Conservation (phyloP, 2,329 filamentous ascomycete genomes). For the Fusarium transvaalense region DNA sequence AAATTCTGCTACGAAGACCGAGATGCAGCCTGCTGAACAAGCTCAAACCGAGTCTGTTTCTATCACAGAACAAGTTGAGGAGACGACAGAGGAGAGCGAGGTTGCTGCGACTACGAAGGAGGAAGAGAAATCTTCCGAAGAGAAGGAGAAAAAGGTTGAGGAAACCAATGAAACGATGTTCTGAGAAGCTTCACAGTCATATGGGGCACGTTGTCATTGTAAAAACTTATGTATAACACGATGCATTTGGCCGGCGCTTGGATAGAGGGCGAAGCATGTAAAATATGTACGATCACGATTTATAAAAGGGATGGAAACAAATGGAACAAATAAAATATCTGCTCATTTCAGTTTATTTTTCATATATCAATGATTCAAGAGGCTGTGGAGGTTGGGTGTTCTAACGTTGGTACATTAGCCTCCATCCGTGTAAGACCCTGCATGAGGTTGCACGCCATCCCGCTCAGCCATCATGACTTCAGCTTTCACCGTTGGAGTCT, state of each 20-base stretch:
- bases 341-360: background rate
- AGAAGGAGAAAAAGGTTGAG: slow-evolving; percentile 21
- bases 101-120: background rate
- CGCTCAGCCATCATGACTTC: slow-evolving; percentile 34
- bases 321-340: slow-evolving; percentile 6
- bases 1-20: background rate
- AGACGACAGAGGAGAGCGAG: background rate
- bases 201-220: slow-evolving; percentile 13
- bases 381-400: background rate
- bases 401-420: slow-evolving; percentile 32
- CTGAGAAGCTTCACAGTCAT: slow-evolving; percentile 13
- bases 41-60: background rate
- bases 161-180: slow-evolving; percentile 28
- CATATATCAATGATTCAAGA: background rate
- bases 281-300: slow-evolving; percentile 29
- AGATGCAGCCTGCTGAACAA: slow-evolving; percentile 1
- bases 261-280: slow-evolving; percentile 10
- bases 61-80: slow-evolving; percentile 3
- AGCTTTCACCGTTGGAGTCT: background rate
- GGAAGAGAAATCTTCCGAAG: slow-evolving; percentile 20
- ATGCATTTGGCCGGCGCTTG: slow-evolving; percentile 37
- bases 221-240: slow-evolving; percentile 40
- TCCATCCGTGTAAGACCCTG: slow-evolving; percentile 12
- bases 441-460: slow-evolving; percentile 26
- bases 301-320: slow-evolving; percentile 22